Evolutionary conservation across 257 asterid species (phyloP).

Genomic region (Mentha longifolia): DNA sequence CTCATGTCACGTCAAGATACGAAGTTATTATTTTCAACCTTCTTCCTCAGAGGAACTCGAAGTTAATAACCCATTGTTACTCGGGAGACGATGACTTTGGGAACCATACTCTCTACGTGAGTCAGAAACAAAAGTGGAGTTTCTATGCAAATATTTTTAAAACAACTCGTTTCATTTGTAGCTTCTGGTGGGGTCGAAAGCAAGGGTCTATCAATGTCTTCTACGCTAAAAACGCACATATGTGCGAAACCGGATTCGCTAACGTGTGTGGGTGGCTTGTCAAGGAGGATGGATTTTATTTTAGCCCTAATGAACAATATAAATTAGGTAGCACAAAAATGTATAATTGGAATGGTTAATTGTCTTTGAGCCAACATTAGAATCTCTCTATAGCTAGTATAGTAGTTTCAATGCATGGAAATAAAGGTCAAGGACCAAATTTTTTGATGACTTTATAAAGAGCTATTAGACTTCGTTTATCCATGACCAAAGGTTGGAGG

Average conservation of each 20-base stretch:
- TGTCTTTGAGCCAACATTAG: neutral
- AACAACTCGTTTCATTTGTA: slow-evolving; percentile 6
- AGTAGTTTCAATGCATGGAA: neutral
- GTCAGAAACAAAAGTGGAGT: neutral
- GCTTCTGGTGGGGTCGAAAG: neutral
- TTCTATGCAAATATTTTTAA: neutral
- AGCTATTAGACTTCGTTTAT: too few relatives aligned
- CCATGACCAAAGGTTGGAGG: too few relatives aligned
- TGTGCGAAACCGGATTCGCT: slow-evolving; percentile 1
- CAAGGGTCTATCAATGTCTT: neutral
- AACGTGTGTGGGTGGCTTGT: slow-evolving; percentile 16
- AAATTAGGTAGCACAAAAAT: neutral
- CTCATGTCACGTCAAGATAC: neutral
- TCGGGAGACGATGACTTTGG: neutral
- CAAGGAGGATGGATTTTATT: slow-evolving; percentile 13
- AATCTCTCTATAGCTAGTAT: neutral
- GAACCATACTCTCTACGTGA: neutral
- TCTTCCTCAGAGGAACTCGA: neutral
- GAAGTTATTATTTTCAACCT: neutral
- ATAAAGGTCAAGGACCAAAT: neutral
- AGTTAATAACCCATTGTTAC: neutral
- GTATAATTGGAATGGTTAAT: neutral
- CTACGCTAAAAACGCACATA: neutral
- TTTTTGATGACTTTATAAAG: too few relatives aligned
- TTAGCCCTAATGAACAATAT: slow-evolving; percentile 13